Percentiles rank a stretch among this genome's conserved stretches.
Conservation (phyloP, 2,329 filamentous ascomycete species). For the Apiospora kogelbergensis region DNA sequence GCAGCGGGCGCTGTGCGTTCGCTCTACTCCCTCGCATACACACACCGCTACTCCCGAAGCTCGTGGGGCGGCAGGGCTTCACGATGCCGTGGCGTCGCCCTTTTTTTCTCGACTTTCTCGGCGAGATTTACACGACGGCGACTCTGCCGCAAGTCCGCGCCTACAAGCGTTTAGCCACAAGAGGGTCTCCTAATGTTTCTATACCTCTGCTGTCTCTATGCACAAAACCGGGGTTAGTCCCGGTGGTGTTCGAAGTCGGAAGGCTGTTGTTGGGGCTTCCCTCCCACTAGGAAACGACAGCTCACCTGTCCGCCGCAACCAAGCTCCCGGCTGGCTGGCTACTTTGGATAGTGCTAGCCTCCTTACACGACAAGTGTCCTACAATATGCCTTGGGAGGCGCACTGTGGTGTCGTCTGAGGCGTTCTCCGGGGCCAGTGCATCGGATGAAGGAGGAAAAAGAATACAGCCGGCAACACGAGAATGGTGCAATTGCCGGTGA, state of each 20-base stretch:
- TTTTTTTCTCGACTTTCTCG: background rate
- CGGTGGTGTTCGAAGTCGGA: background rate
- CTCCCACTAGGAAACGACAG: background rate
- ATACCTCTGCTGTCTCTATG: background rate
- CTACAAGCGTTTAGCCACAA: background rate
- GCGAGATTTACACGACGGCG: background rate
- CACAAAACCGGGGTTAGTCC: background rate
- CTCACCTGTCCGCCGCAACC: background rate
- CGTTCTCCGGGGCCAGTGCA: background rate
- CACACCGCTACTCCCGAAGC: slow-evolving; percentile 6
- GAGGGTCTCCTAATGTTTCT: background rate
- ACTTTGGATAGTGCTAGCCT: background rate
- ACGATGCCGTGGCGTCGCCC: background rate
- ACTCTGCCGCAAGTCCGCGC: background rate
- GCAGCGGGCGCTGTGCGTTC: background rate
- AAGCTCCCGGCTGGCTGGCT: background rate
- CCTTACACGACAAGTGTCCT: slow-evolving; percentile 1
- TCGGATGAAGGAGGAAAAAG: background rate
- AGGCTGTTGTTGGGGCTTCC: background rate
- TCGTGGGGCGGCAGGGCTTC: slow-evolving; percentile 5
- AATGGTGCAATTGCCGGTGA: slow-evolving; percentile 3
- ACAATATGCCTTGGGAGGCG: background rate
- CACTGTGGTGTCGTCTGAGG: background rate
- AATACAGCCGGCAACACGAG: background rate
- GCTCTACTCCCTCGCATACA: background rate